Evolutionary conservation across 2,329 filamentous ascomycete genomes (phyloP).

Genomic region (Purpureocillium lavendulum): DNA sequence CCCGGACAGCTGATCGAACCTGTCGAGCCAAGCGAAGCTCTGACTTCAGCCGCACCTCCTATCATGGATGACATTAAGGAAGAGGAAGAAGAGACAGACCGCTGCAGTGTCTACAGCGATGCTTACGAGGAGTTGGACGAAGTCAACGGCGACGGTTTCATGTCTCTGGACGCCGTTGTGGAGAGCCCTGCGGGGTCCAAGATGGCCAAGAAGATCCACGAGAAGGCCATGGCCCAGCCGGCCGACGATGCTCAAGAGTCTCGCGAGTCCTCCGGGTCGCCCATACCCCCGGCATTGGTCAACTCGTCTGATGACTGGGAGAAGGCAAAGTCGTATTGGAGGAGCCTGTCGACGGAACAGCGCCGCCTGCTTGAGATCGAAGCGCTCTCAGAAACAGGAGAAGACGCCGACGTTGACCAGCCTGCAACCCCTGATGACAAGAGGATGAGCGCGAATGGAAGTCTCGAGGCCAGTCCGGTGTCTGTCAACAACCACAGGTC

Average conservation of each 20-base stretch:
- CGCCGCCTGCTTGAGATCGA: constrained; percentile 54
- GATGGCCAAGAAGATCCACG: constrained; percentile 12
- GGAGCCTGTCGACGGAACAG: constrained; percentile 52
- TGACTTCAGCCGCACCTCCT: constrained; percentile 6
- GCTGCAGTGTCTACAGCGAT: constrained; percentile 62
- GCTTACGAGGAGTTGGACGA: constrained; percentile 67
- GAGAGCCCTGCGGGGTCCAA: constrained; percentile 40
- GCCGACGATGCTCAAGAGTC: not conserved
- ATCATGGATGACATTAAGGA: constrained; percentile 26
- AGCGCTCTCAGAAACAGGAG: constrained; percentile 42
- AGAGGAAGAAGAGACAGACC: constrained; percentile 37
- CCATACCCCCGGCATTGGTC: constrained; percentile 1
- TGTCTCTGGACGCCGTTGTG: constrained; percentile 65
- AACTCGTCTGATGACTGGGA: constrained; percentile 49
- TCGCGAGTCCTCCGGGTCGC: not conserved
- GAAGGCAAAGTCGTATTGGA: constrained; percentile 62
- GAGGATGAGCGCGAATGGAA: not conserved
- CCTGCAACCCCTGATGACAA: too few species aligned
- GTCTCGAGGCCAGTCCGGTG: constrained; percentile 2
- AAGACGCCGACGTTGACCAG: constrained; percentile 28
- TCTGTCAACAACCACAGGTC: constrained; percentile 14
- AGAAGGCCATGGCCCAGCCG: constrained; percentile 4
- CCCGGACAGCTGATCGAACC: constrained; percentile 13
- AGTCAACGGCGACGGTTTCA: constrained; percentile 56
- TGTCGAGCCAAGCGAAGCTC: constrained; percentile 11